These are phyloP conservation scores for Acer saccharum DNA, from an alignment of 345 rosid genomes.

Conservation along the genomic window DNA sequence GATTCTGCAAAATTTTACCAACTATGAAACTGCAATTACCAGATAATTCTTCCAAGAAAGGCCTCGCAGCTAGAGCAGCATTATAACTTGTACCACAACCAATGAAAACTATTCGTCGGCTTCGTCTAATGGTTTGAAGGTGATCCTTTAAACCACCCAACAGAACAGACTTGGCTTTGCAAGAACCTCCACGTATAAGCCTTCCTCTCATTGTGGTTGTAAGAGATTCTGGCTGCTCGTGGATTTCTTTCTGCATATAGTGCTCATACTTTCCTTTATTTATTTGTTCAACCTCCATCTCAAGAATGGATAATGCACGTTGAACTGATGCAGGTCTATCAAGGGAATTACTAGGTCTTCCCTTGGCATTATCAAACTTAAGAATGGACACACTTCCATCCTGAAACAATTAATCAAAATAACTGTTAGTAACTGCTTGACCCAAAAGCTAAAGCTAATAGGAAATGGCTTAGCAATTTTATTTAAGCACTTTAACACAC, in stretches of 20 bases:
- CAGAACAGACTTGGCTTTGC: slow-evolving; percentile 83
- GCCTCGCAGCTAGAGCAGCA: slow-evolving; percentile 95
- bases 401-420: slow-evolving; percentile 35
- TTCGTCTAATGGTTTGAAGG: slow-evolving; percentile 84
- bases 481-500: too few species aligned
- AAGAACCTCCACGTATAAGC: slow-evolving; percentile 87
- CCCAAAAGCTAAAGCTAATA: too few species aligned
- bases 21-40: slow-evolving; percentile 47
- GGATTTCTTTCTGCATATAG: slow-evolving; percentile 99
- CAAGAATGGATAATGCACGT: slow-evolving; percentile 91
- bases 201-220: slow-evolving; percentile 97
- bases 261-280: slow-evolving; percentile 88
- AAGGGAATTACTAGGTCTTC: slow-evolving; percentile 46
- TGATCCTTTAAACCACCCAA: slow-evolving; percentile 97
- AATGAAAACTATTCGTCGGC: slow-evolving; percentile 86
- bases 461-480: too few species aligned
- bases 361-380: slow-evolving; percentile 71
- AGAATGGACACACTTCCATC: slow-evolving; percentile 86
- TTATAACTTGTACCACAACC: slow-evolving; percentile 99
- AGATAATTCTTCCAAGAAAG: slow-evolving; percentile 93
- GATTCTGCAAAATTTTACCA: neutral
- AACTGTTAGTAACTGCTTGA: too few species aligned
- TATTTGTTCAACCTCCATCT: slow-evolving; percentile 98
- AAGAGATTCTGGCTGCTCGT: slow-evolving; percentile 95
- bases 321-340: slow-evolving; percentile 83